These are phyloP conservation scores for Trichothecium roseum DNA, from an alignment of 2,329 filamentous ascomycete genomes.

Conservation along the genomic window DNA sequence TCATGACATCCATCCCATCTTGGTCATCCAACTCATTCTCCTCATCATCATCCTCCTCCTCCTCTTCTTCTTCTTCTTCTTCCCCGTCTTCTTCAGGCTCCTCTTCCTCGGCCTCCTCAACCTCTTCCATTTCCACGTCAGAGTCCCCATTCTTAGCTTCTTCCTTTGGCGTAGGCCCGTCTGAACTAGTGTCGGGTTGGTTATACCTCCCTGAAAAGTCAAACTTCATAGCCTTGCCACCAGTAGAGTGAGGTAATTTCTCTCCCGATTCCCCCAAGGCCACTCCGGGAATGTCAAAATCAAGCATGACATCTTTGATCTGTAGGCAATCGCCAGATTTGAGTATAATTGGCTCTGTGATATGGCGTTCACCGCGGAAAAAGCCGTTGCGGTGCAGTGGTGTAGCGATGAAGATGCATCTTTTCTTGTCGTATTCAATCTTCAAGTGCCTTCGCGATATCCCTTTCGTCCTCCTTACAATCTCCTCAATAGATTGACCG, in stretches of 20 bases:
- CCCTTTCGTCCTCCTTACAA: constrained; percentile 47
- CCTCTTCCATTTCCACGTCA: constrained; percentile 11
- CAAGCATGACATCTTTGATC: constrained; percentile 60
- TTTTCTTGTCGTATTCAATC: constrained; percentile 57
- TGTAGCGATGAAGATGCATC: constrained; percentile 54
- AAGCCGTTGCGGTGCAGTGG: constrained; percentile 56
- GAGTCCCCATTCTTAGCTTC: constrained; percentile 15
- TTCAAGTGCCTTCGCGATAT: constrained; percentile 67
- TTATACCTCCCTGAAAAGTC: constrained; percentile 42
- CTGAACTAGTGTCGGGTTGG: constrained; percentile 31
- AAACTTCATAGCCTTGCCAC: constrained; percentile 63
- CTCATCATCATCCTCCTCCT: constrained; percentile 14
- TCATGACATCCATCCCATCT: constrained; percentile 16
- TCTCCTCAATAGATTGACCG: constrained; percentile 41
- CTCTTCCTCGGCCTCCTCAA: constrained; percentile 11
- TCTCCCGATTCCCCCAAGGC: constrained; percentile 34
- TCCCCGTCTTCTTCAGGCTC: constrained; percentile 13
- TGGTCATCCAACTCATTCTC: background rate
- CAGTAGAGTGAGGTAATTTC: constrained; percentile 10
- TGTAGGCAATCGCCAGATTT: constrained; percentile 57
- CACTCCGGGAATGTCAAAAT: constrained; percentile 59
- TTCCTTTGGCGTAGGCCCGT: constrained; percentile 8
- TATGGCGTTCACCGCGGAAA: constrained; percentile 52
- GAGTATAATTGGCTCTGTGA: constrained; percentile 44
- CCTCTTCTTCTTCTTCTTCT: constrained; percentile 15